Conservation (phyloP, 2,329 filamentous ascomycete species). For the Thielaviopsis ethacetica region DNA sequence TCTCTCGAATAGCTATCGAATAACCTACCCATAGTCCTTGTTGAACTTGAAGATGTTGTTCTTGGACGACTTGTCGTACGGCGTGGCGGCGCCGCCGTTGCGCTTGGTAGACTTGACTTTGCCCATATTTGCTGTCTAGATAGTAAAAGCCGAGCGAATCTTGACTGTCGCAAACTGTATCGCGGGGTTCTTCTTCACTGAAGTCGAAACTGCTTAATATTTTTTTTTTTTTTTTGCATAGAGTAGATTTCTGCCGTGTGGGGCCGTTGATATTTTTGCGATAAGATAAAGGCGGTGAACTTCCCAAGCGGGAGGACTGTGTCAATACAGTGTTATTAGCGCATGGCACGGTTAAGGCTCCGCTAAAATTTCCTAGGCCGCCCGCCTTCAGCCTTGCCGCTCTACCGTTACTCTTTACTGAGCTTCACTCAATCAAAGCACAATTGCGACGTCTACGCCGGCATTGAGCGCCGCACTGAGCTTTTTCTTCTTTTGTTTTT, state of each 20-base stretch:
- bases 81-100: conserved; percentile 26
- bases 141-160: background rate
- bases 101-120: conserved; percentile 38
- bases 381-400: background rate
- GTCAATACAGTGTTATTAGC: background rate
- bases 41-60: conserved; percentile 98
- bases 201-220: conserved; percentile 11
- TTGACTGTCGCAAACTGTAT: background rate
- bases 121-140: conserved; percentile 26
- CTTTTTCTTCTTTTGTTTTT: background rate
- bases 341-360: background rate
- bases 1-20: background rate
- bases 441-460: background rate
- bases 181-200: conserved; percentile 8
- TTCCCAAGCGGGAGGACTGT: background rate
- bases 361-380: background rate
- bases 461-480: background rate
- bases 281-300: conserved; percentile 11
- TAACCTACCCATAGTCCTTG: conserved; percentile 50
- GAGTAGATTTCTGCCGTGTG: conserved; percentile 10
- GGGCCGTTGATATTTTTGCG: conserved; percentile 3
- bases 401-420: background rate
- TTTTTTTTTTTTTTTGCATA: conserved; percentile 10
- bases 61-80: conserved; percentile 29
- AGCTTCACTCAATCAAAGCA: background rate